phyloP scores from a whole-genome alignment of 495 filamentous ascomycete genomes.

The Opeltia flavorubescens region DNA sequence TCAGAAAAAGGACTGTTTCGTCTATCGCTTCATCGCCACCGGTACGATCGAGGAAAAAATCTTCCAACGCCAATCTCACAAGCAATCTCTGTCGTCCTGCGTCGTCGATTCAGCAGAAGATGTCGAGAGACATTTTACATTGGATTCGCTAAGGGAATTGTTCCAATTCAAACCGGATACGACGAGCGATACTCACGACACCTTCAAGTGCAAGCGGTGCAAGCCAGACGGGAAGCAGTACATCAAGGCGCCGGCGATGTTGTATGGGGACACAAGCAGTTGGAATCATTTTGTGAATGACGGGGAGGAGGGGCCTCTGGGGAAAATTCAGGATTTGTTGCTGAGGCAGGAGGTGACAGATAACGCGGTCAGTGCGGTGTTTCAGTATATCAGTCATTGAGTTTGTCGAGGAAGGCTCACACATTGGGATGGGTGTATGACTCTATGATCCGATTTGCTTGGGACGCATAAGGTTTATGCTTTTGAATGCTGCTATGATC shows the following conservation, averaged over 20 bases:
- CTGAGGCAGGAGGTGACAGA: slow-evolving; percentile 74
- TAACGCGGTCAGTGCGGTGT: slow-evolving; percentile 78
- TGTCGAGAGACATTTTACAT: slow-evolving; percentile 88
- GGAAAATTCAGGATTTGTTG: slow-evolving; percentile 78
- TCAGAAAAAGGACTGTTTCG: slow-evolving; percentile 98
- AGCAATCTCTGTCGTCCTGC: slow-evolving; percentile 89
- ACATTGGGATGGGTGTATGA: neutral
- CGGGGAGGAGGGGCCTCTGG: slow-evolving; percentile 50
- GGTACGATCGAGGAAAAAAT: slow-evolving; percentile 99
- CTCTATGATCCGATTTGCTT: too few species aligned
- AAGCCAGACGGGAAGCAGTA: slow-evolving; percentile 72
- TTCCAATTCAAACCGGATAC: slow-evolving; percentile 84
- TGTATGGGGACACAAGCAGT: slow-evolving; percentile 95
- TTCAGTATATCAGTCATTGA: slow-evolving; percentile 96
- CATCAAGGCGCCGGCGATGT: slow-evolving; percentile 80
- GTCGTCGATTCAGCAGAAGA: slow-evolving; percentile 97
- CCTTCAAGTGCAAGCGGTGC: slow-evolving; percentile 97
- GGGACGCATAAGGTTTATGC: too few species aligned
- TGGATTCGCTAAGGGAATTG: slow-evolving; percentile 77
- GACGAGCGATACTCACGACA: slow-evolving; percentile 88
- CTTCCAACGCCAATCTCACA: slow-evolving; percentile 96
- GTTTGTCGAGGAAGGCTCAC: neutral
- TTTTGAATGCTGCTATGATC: too few species aligned
- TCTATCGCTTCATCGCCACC: slow-evolving; percentile 96
- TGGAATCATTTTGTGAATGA: slow-evolving; percentile 96